These are phyloP conservation scores for Tricladium varicosporioides DNA, from an alignment of 2,329 filamentous ascomycete species.

Conservation along the genomic window DNA sequence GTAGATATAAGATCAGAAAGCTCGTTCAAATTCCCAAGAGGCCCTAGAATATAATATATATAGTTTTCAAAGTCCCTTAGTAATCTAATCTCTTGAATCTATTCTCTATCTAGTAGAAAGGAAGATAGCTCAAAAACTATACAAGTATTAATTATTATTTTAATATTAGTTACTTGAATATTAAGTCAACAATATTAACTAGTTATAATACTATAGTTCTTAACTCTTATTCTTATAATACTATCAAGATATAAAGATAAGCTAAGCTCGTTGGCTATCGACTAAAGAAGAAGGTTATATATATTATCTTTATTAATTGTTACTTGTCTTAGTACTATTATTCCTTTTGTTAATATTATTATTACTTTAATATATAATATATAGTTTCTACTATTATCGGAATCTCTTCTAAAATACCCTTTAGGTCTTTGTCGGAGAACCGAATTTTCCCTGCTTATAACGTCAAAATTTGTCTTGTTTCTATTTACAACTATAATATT, in stretches of 20 bases:
- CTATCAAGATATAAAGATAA: background rate
- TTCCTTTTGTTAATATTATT: background rate
- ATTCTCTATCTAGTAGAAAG: background rate
- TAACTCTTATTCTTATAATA: background rate
- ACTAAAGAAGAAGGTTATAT: background rate
- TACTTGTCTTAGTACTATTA: background rate
- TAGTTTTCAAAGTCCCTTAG: background rate
- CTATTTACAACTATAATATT: no score
- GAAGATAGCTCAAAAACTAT: background rate
- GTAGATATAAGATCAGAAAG: background rate
- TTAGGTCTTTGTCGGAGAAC: constrained; percentile 3
- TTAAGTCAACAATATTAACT: background rate
- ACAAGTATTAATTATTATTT: background rate
- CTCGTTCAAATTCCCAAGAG: background rate
- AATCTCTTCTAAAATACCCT: constrained; percentile 3
- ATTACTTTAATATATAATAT: constrained; percentile 8
- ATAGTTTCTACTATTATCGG: constrained; percentile 2
- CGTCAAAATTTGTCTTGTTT: constrained; percentile 4
- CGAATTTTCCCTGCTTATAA: constrained; percentile 7
- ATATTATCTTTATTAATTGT: background rate
- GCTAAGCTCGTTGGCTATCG: background rate
- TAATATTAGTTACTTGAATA: background rate
- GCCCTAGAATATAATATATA: background rate
- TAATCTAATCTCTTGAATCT: background rate
- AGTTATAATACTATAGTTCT: background rate